A percentile compares a stretch with the other conserved stretches of the same genome.
Evolutionary conservation across 352 stramenopile genomes (phyloP).

Genomic region (Pilasporangium apinafurcum): DNA sequence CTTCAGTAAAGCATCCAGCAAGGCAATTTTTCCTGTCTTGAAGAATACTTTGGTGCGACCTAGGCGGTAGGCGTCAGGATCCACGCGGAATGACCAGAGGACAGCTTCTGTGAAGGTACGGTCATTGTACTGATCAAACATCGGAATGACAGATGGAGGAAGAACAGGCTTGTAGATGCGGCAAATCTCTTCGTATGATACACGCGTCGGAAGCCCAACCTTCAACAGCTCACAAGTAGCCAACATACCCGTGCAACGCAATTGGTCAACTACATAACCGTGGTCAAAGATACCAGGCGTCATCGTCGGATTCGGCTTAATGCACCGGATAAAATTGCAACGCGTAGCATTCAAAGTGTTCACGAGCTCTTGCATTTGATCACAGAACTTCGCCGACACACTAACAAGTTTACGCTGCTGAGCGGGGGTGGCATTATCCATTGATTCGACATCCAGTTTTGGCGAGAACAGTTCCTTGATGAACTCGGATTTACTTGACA

Average conservation of each 20-base stretch:
- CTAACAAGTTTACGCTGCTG: constrained; percentile 44
- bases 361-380: constrained; percentile 84
- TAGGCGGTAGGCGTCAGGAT: constrained; percentile 80
- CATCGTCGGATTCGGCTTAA: constrained; percentile 89
- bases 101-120: constrained; percentile 85
- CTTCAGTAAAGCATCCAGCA: constrained; percentile 83
- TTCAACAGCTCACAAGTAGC: constrained; percentile 90
- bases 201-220: constrained; percentile 84
- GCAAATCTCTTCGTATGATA: constrained; percentile 88
- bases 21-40: constrained; percentile 88
- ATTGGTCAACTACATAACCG: constrained; percentile 85
- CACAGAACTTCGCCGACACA: constrained; percentile 80
- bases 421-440: constrained; percentile 29
- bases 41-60: constrained; percentile 90
- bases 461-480: constrained; percentile 81
- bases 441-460: constrained; percentile 45
- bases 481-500: constrained; percentile 65
- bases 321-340: constrained; percentile 88
- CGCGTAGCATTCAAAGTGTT: constrained; percentile 80
- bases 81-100: constrained; percentile 88
- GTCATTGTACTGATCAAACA: constrained; percentile 81
- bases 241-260: constrained; percentile 86
- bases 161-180: constrained; percentile 82
- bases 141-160: constrained; percentile 62
- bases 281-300: constrained; percentile 78